phyloP scores from a whole-genome alignment of 371 early-diverging fungal species.

The Mortierella sp. region DNA sequence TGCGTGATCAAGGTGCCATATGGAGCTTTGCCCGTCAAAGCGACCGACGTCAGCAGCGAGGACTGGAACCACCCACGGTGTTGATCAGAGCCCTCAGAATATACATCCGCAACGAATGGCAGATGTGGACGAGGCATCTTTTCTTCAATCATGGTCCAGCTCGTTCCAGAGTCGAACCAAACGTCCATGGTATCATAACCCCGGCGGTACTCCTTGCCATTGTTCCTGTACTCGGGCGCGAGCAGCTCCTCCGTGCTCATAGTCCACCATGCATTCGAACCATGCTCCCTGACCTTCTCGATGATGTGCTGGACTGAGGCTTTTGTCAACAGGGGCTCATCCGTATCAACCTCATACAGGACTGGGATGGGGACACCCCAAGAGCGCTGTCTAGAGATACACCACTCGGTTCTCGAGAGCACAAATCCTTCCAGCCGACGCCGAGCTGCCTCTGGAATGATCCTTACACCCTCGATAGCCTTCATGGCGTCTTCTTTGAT shows the following conservation, averaged over 20 bases:
- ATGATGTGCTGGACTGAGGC: constrained; percentile 77
- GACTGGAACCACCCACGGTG: constrained; percentile 99
- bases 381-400: constrained; percentile 89
- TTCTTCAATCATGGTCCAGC: constrained; percentile 79
- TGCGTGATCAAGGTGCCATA: constrained; percentile 90
- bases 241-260: constrained; percentile 76
- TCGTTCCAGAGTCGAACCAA: constrained; percentile 95
- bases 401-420: constrained; percentile 84
- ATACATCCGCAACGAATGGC: constrained; percentile 83
- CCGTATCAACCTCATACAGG: constrained; percentile 74
- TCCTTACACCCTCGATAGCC: constrained; percentile 65
- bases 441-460: constrained; percentile 74
- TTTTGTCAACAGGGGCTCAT: constrained; percentile 74
- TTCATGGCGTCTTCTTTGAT: constrained; percentile 71
- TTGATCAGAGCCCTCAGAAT: constrained; percentile 95
- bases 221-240: constrained; percentile 72
- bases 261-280: constrained; percentile 86
- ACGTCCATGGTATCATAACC: constrained; percentile 93
- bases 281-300: constrained; percentile 66
- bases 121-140: constrained; percentile 48
- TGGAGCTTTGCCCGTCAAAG: constrained; percentile 82
- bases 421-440: constrained; percentile 74
- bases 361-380: constrained; percentile 60
- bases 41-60: constrained; percentile 88
- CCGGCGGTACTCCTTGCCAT: constrained; percentile 64